Percentiles rank a stretch among this genome's conserved stretches.
phyloP scores from a whole-genome alignment of 2,329 filamentous ascomycete genomes.

The Cladosporium colombiae region DNA sequence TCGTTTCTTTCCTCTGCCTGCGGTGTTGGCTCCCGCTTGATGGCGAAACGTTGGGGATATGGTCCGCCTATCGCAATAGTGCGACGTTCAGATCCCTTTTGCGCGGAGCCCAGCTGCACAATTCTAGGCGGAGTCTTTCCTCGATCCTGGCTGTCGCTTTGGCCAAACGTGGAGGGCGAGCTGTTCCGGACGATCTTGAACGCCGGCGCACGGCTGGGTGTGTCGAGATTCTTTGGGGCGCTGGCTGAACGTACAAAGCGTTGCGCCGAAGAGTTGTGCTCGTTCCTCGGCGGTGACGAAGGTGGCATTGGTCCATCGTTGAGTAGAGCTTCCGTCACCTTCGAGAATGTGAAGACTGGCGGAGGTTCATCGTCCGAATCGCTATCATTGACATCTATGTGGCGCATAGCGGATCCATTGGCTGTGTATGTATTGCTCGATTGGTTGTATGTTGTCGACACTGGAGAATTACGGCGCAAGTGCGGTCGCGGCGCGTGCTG shows the following conservation, averaged over 20 bases:
- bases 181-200: slow-evolving; percentile 39
- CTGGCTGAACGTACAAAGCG: slow-evolving; percentile 33
- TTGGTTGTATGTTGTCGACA: slow-evolving; percentile 44
- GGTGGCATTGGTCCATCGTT: slow-evolving; percentile 61
- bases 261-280: slow-evolving; percentile 37
- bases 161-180: slow-evolving; percentile 33
- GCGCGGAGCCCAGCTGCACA: slow-evolving; percentile 33
- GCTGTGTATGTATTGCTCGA: slow-evolving; percentile 47
- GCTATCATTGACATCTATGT: slow-evolving; percentile 70
- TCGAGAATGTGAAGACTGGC: slow-evolving; percentile 87
- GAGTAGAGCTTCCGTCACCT: slow-evolving; percentile 83
- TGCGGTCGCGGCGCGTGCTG: slow-evolving; percentile 36
- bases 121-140: slow-evolving; percentile 39
- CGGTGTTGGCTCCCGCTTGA: slow-evolving; percentile 37
- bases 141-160: slow-evolving; percentile 24
- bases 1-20: slow-evolving; percentile 30
- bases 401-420: slow-evolving; percentile 49
- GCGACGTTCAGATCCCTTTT: slow-evolving; percentile 35
- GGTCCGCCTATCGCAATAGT: slow-evolving; percentile 37
- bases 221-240: slow-evolving; percentile 34
- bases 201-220: slow-evolving; percentile 39
- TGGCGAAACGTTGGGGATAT: slow-evolving; percentile 32
- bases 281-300: slow-evolving; percentile 53
- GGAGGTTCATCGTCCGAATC: slow-evolving; percentile 87
- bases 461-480: slow-evolving; percentile 48